Conservation (phyloP, 208 protist genomes). For the Kentomonas sorsogonicus region DNA sequence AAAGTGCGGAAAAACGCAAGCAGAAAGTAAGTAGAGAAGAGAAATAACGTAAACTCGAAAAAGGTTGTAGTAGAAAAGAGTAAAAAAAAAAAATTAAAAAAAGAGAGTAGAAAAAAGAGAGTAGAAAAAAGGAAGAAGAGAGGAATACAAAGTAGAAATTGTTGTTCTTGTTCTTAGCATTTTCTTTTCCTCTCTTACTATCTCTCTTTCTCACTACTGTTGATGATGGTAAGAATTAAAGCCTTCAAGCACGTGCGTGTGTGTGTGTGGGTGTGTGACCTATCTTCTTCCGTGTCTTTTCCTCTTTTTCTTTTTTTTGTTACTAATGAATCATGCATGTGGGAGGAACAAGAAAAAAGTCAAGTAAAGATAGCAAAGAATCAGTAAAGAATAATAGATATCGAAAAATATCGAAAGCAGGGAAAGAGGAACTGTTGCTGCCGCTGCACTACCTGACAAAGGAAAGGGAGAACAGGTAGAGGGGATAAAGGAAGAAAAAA, state of each 20-base stretch:
- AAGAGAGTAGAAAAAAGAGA: neutral
- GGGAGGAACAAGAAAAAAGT: neutral
- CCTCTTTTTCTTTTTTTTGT: too few species aligned
- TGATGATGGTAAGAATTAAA: too few species aligned
- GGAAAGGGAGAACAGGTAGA: neutral
- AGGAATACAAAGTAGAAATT: neutral
- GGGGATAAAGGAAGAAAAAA: neutral
- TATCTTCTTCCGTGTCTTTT: too few species aligned
- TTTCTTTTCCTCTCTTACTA: too few species aligned
- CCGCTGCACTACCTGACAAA: too few species aligned
- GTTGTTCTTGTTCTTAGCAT: too few species aligned
- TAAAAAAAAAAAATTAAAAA: conserved; percentile 12
- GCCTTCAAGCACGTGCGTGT: too few species aligned
- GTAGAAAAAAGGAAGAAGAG: neutral
- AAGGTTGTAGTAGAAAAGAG: neutral
- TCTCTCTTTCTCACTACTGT: too few species aligned
- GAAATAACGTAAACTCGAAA: conserved; percentile 2
- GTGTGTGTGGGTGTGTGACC: too few species aligned
- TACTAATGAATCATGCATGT: neutral
- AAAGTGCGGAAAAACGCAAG: too few species aligned
- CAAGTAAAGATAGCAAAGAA: neutral
- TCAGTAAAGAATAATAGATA: neutral
- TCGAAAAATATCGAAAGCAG: neutral
- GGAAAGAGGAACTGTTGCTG: too few species aligned
- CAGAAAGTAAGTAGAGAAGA: neutral